Evolutionary conservation across 805 yeast species (phyloP), one percentile per base, ranked within the genome.

Genomic region (Candida germanica): DNA sequence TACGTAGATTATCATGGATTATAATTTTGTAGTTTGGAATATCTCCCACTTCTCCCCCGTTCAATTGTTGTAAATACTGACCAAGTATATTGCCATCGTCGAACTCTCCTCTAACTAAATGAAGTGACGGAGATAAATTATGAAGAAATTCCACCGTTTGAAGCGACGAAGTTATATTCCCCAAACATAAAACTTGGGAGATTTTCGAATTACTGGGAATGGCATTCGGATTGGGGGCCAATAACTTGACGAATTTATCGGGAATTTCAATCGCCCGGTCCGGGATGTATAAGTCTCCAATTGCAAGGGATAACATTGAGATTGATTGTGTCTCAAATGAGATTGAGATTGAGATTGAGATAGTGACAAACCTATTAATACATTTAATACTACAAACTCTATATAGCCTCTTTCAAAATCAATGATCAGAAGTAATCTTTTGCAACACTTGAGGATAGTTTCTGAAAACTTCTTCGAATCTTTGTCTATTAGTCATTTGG

Each of bases 211-310:
- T 67, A 40, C 63, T 43, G 2, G 73, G 73, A 19, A 50, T 42
- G 11, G 57, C 31, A 15, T 50, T 47, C 4, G 66, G 63, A 38
- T 57, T 91, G 19, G 97, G 95, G 11, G 80, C 74, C 27, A 93
- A 68, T 26, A 93, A 72, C 52, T 83, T 84, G 42, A 71, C 73
- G 63, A 93, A 88, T 71, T 83, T 69, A 2, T 49, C 28, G 6
- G 83, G 83, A 2, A 77, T 51, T 23, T 61, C 89, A 18, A 76
- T 68, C 7, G 91, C 85, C 46, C 96, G 68, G 38, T 87, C 88
- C 1, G 98, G 98, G 21, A 91, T 83, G 58, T 82, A 87, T 2
- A 91, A 71, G 55, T 91, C 98, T 7, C 96, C 95, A 44, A 91
- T 77, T 2, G 94, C 94, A 28, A 91, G 51, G 4, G 71, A 61